Evolutionary conservation across 169 alveolate species (phyloP), one percentile per base, ranked within the genome.

Genomic region (Plasmodium adleri): DNA sequence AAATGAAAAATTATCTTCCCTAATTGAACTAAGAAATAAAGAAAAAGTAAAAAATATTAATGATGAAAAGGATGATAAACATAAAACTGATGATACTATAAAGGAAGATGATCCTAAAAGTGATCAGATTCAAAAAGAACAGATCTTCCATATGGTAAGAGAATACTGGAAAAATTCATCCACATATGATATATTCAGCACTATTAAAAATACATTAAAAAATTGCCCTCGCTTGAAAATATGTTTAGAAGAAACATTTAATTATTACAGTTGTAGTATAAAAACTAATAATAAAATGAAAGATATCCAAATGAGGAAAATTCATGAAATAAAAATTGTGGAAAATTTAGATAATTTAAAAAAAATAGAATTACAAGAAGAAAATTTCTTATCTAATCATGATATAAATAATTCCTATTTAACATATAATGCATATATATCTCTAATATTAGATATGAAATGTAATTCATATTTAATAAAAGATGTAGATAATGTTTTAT

Each of bases 211-310:
- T 60, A 93, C 90, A 3, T 50, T 94, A 24, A 94, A 94, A 60
- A 92, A 92, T 24, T 88, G 94, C 74, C 91, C 93, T 12, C 47
- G 96, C n/a, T 71, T 94, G 73, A 94, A 94, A 88, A 90, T 73
- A 75, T 58, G 92, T 1, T 52, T 92, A n/a, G 92, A 88, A 45
- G 96, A 94, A 78, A 87, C 92, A 5, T 94, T 94, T 80, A 88
- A 74, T 28, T 88, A 75, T 49, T 88, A 88, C 74, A 86, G 92
- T 17, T 86, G 88, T 72, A 86, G 88, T 60, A 15, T 50, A 32
- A 60, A 71, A 24, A 72, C 59, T 32, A 56, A 86, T 52, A 71
- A 56, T 20, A 67, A 83, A 70, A 83, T 67, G 86, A 70, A 68
- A 60, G 91, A 83, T 24, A 47, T 49, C 20, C 74, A 83, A 70